A percentile compares a stretch with the other conserved stretches of the same genome.
phyloP scores from a whole-genome alignment of 202 grass and related monocot species.

The Dendrocalamus latiflorus region DNA sequence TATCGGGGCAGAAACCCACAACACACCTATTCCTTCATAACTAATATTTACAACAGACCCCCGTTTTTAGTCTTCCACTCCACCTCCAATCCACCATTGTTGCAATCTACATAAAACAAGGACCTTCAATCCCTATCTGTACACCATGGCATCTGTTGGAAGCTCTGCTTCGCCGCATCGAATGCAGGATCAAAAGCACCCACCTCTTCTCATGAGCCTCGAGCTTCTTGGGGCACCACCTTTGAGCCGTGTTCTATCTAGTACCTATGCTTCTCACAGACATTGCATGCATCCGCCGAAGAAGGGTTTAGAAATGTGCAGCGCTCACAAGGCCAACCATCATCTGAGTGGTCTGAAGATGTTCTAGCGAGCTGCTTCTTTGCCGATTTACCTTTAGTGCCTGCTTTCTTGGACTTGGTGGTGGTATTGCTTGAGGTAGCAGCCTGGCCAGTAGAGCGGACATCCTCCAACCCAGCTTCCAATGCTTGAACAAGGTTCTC shows the following conservation, averaged over 20 bases:
- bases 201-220: not conserved
- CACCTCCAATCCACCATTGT: not conserved
- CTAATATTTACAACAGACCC: slow-evolving; percentile 37
- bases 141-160: slow-evolving; percentile 10
- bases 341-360: slow-evolving; percentile 22
- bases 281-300: slow-evolving; percentile 10
- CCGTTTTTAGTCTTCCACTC: too few species aligned
- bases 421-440: slow-evolving; percentile 33
- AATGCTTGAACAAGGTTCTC: slow-evolving; percentile 93
- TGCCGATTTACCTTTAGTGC: slow-evolving; percentile 32
- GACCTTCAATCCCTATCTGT: not conserved
- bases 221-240: not conserved
- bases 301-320: slow-evolving; percentile 44
- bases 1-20: not conserved
- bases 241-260: slow-evolving; percentile 3
- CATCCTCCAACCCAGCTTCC: slow-evolving; percentile 76
- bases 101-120: not conserved
- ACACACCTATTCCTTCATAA: slow-evolving; percentile 4
- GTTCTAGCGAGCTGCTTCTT: slow-evolving; percentile 40
- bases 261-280: slow-evolving; percentile 19
- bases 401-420: slow-evolving; percentile 40
- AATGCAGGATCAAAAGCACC: not conserved
- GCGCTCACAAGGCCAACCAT: slow-evolving; percentile 39
- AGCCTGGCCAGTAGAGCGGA: slow-evolving; percentile 29
- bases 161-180: not conserved